These are phyloP conservation scores for Suhomyces bokatorum DNA, from an alignment of 1,139 yeast species.

Conservation along the genomic window DNA sequence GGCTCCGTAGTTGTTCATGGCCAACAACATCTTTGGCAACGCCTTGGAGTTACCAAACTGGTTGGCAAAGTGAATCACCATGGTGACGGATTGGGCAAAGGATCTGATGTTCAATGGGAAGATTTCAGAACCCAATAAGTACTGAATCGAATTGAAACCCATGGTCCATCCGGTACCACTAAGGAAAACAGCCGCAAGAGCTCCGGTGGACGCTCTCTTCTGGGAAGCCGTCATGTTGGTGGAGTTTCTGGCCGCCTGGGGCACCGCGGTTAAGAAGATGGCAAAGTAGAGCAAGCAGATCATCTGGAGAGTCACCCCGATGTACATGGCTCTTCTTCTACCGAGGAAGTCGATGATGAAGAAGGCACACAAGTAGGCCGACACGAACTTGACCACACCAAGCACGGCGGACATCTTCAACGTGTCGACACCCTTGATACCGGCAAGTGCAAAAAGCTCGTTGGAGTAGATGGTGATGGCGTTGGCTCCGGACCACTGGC, in stretches of 20 bases:
- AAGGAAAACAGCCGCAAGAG: slow-evolving; percentile 53
- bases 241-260: slow-evolving; percentile 38
- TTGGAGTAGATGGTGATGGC: slow-evolving; percentile 50
- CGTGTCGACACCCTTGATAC: slow-evolving; percentile 38
- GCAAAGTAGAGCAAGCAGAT: slow-evolving; percentile 42
- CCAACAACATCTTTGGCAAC: slow-evolving; percentile 51
- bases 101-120: slow-evolving; percentile 57
- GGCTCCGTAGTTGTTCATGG: slow-evolving; percentile 52
- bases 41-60: slow-evolving; percentile 65
- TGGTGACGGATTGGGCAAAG: slow-evolving; percentile 53
- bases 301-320: slow-evolving; percentile 41
- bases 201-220: slow-evolving; percentile 46
- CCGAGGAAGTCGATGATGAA: slow-evolving; percentile 50
- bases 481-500: slow-evolving; percentile 67
- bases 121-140: slow-evolving; percentile 58
- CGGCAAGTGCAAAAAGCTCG: slow-evolving; percentile 53
- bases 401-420: slow-evolving; percentile 50
- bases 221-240: slow-evolving; percentile 31
- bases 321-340: slow-evolving; percentile 39
- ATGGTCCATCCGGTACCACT: slow-evolving; percentile 63
- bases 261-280: slow-evolving; percentile 47
- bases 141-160: slow-evolving; percentile 63
- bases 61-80: slow-evolving; percentile 60
- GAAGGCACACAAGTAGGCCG: slow-evolving; percentile 49
- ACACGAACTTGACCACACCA: slow-evolving; percentile 48